phyloP scores from a whole-genome alignment of 257 asterid genomes.

The Solanum commersonii region DNA sequence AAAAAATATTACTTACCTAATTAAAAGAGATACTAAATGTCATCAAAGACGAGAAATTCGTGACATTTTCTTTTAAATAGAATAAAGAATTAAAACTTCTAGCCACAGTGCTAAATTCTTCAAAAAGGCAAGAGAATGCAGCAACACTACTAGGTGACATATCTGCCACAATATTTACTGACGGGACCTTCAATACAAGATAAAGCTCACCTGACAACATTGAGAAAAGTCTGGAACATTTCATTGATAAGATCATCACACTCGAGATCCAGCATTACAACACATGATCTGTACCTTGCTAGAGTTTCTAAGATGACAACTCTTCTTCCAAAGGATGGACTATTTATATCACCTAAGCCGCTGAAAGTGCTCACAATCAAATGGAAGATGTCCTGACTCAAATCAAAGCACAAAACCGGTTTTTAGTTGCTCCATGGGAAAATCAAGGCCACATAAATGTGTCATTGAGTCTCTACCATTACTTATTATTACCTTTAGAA shows the following conservation, averaged over 20 bases:
- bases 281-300: slow-evolving; percentile 93
- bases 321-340: slow-evolving; percentile 86
- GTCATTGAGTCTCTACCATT: background rate
- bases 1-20: background rate
- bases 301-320: slow-evolving; percentile 86
- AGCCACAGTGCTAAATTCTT: background rate
- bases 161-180: background rate
- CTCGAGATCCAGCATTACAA: slow-evolving; percentile 97
- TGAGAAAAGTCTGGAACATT: slow-evolving; percentile 72
- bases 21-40: background rate
- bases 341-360: slow-evolving; percentile 66
- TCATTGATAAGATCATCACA: slow-evolving; percentile 86
- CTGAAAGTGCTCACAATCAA: slow-evolving; percentile 84
- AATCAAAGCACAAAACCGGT: slow-evolving; percentile 12
- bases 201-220: slow-evolving; percentile 61
- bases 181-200: slow-evolving; percentile 1
- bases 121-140: background rate
- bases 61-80: background rate
- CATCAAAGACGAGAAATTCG: background rate
- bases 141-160: background rate
- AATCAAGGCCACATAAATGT: background rate
- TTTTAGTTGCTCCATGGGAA: background rate
- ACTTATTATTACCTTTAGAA: slow-evolving; percentile 56
- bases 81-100: background rate
- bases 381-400: slow-evolving; percentile 74